Percentiles rank a stretch among this genome's conserved stretches.
These are phyloP conservation scores for Limnanthes douglasii DNA, from an alignment of 345 rosid species.

Conservation along the genomic window DNA sequence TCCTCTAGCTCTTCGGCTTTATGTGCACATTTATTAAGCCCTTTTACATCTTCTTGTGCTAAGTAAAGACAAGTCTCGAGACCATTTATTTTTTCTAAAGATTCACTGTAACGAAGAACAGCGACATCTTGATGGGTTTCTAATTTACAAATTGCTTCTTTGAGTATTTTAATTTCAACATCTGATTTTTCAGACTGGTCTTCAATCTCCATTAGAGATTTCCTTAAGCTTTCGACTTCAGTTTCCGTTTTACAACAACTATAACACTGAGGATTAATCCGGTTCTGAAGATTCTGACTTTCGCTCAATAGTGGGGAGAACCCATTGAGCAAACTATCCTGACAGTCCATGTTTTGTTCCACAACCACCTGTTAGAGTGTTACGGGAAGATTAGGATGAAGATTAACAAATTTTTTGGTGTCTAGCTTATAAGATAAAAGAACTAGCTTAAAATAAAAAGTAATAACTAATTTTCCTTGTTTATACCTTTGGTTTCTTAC, in stretches of 20 bases:
- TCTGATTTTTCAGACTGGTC: constrained; percentile 50
- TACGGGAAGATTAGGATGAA: no score
- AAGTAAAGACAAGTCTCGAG: constrained; percentile 22
- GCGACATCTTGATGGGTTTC: constrained; percentile 43
- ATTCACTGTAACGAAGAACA: constrained; percentile 37
- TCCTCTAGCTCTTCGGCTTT: constrained; percentile 38
- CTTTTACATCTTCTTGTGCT: constrained; percentile 27
- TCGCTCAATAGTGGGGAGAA: constrained; percentile 21
- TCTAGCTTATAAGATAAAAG: no score
- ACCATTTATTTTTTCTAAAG: constrained; percentile 33
- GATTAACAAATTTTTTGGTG: no score
- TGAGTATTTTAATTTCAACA: constrained; percentile 38
- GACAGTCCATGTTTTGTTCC: no score
- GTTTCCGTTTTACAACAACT: constrained; percentile 30
- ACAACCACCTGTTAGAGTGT: no score
- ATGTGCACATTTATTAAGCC: constrained; percentile 25
- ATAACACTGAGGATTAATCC: constrained; percentile 16
- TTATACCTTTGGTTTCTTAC: no score
- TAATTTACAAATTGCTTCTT: constrained; percentile 34
- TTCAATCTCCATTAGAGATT: constrained; percentile 27
- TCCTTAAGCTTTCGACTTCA: constrained; percentile 31
- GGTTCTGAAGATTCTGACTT: constrained; percentile 20
- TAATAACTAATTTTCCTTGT: no score
- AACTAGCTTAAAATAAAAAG: no score
- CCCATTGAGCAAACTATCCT: no score